Conservation (phyloP, 208 protist species). For the Wallacemonas sp. region DNA sequence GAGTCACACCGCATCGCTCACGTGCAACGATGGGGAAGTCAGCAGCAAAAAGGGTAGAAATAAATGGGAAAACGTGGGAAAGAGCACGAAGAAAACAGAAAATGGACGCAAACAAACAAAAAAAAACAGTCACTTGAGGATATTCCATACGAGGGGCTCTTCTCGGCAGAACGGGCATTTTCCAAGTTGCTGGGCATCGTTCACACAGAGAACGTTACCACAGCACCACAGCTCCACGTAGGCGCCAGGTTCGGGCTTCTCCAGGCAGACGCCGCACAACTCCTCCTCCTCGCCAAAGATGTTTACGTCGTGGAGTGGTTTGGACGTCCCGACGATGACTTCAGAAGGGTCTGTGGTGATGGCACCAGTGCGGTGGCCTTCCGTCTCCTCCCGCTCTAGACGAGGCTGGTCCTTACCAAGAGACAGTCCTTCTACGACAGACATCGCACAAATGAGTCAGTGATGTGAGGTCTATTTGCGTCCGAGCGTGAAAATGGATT, state of each 20-base stretch:
- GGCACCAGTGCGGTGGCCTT: neutral
- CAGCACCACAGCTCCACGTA: slow-evolving; percentile 87
- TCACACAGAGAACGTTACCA: slow-evolving; percentile 79
- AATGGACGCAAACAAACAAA: slow-evolving; percentile 15
- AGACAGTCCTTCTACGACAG: neutral
- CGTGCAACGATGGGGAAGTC: too few species aligned
- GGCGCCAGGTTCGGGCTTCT: slow-evolving; percentile 44
- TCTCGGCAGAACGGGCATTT: slow-evolving; percentile 84
- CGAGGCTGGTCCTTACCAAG: neutral
- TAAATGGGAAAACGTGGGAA: slow-evolving; percentile 3
- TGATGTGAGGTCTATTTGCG: too few species aligned
- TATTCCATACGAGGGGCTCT: slow-evolving; percentile 82
- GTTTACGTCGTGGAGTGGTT: slow-evolving; percentile 2
- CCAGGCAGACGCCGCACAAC: slow-evolving; percentile 86
- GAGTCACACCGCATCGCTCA: too few species aligned
- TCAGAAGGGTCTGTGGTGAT: neutral
- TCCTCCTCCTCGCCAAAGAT: slow-evolving; percentile 62
- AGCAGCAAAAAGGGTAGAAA: too few species aligned
- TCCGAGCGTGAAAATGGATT: too few species aligned
- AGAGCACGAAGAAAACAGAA: slow-evolving; percentile 7
- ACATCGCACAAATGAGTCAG: neutral
- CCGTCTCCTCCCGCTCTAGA: slow-evolving; percentile 12
- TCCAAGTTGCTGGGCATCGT: slow-evolving; percentile 75
- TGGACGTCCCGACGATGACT: slow-evolving; percentile 4
- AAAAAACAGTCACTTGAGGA: slow-evolving; percentile 42